phyloP scores from a whole-genome alignment of 495 filamentous ascomycete genomes.

The Penicillium ucsense region DNA sequence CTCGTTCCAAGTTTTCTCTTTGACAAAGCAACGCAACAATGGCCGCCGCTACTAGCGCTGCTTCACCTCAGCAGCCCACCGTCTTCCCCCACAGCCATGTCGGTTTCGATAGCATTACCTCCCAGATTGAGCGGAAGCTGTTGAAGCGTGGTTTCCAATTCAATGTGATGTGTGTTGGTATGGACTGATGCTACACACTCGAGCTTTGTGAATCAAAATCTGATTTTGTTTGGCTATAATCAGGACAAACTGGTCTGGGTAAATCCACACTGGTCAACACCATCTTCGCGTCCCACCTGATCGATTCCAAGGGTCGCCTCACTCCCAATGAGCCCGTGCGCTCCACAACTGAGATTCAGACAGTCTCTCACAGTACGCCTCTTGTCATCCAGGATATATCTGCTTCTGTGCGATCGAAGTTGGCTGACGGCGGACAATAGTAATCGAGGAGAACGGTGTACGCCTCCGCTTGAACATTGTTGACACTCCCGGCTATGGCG shows the following conservation, averaged over 20 bases:
- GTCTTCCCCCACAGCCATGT: constrained; percentile 96
- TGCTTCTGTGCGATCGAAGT: background rate
- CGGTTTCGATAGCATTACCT: constrained; percentile 98
- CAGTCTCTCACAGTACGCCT: constrained; percentile 75
- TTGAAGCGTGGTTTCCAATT: constrained; percentile 99
- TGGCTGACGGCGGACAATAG: constrained; percentile 27
- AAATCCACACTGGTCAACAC: constrained; percentile 99
- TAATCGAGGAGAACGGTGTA: constrained; percentile 95
- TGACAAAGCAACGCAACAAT: constrained; percentile 23
- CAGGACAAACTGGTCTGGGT: constrained; percentile 95
- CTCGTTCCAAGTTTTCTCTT: background rate
- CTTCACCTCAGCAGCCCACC: constrained; percentile 38
- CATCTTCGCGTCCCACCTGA: constrained; percentile 98
- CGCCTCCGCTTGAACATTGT: constrained; percentile 72
- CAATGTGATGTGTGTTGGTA: constrained; percentile 99
- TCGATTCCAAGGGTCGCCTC: constrained; percentile 95
- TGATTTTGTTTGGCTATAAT: too few relatives aligned
- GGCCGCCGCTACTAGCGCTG: constrained; percentile 41
- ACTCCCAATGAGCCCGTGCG: constrained; percentile 86
- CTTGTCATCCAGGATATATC: background rate
- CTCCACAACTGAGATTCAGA: constrained; percentile 94
- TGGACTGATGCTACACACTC: constrained; percentile 24
- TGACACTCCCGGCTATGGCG: constrained; percentile 71
- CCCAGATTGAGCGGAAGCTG: constrained; percentile 97
- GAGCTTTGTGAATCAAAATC: too few relatives aligned